phyloP scores from a whole-genome alignment of 768 basidiomycete genomes.

The Podaxis sp. region DNA sequence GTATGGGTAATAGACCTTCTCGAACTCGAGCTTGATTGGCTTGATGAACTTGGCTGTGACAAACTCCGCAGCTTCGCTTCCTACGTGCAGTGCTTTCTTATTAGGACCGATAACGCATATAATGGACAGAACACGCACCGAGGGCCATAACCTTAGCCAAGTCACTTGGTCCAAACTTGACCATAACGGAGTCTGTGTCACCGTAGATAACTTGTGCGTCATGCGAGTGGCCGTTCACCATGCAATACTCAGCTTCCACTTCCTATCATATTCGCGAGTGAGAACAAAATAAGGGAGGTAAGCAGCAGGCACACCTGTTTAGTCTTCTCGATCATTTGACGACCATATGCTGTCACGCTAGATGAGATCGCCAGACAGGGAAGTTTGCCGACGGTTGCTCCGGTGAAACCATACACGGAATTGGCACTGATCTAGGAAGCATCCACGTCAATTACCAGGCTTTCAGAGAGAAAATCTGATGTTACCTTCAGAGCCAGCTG shows the following conservation, averaged over 20 bases:
- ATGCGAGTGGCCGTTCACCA: conserved; percentile 80
- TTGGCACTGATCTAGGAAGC: conserved; percentile 88
- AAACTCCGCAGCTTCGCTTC: conserved; percentile 87
- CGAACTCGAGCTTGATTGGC: conserved; percentile 98
- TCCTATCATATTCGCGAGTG: conserved; percentile 42
- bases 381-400: conserved; percentile 94
- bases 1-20: conserved; percentile 99
- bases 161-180: conserved; percentile 90
- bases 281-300: not conserved
- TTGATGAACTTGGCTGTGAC: conserved; percentile 90
- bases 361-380: conserved; percentile 97
- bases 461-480: not conserved
- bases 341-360: conserved; percentile 92
- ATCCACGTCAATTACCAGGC: not conserved
- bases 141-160: conserved; percentile 85
- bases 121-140: conserved; percentile 46
- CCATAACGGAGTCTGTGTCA: conserved; percentile 99
- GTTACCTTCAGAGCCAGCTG: conserved; percentile 92
- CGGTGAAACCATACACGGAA: conserved; percentile 98
- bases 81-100: conserved; percentile 35
- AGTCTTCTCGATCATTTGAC: conserved; percentile 98
- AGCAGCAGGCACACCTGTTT: conserved; percentile 58
- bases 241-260: conserved; percentile 85
- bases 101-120: not conserved
- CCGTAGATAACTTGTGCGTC: conserved; percentile 97